These are phyloP conservation scores for Globisporangium yorkense DNA, from an alignment of 352 stramenopile species.

Conservation along the genomic window DNA sequence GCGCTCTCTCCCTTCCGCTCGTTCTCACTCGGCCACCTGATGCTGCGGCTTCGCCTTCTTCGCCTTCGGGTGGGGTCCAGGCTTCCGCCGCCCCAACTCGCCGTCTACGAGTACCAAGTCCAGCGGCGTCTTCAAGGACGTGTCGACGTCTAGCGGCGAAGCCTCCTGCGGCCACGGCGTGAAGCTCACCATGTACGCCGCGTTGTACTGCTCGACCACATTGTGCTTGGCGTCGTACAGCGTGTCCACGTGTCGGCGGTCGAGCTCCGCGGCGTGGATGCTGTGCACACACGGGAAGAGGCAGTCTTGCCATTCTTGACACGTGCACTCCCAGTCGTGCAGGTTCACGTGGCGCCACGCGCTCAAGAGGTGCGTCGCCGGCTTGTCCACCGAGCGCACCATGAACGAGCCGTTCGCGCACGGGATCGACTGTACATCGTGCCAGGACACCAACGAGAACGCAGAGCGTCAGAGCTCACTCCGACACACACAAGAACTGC, in stretches of 20 bases:
- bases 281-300: slow-evolving; percentile 72
- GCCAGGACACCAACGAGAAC: slow-evolving; percentile 3
- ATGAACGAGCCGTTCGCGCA: slow-evolving; percentile 77
- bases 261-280: slow-evolving; percentile 67
- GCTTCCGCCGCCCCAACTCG: slow-evolving; percentile 46
- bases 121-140: slow-evolving; percentile 51
- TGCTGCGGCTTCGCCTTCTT: slow-evolving; percentile 15
- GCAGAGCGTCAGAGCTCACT: neutral
- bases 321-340: slow-evolving; percentile 70
- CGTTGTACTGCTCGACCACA: slow-evolving; percentile 59
- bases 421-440: slow-evolving; percentile 46
- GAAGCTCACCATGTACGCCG: slow-evolving; percentile 55
- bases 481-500: neutral
- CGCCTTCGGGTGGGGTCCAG: slow-evolving; percentile 47
- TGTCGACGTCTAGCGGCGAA: slow-evolving; percentile 30
- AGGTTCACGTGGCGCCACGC: slow-evolving; percentile 77
- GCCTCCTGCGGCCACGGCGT: slow-evolving; percentile 61
- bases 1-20: no score
- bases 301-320: slow-evolving; percentile 75
- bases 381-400: slow-evolving; percentile 62
- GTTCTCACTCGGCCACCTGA: neutral
- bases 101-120: slow-evolving; percentile 60
- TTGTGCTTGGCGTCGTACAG: slow-evolving; percentile 64
- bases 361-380: slow-evolving; percentile 48
- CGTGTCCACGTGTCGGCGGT: slow-evolving; percentile 64